phyloP scores from a whole-genome alignment of 495 filamentous ascomycete genomes.

The Podospora bellae-mahoneyi region DNA sequence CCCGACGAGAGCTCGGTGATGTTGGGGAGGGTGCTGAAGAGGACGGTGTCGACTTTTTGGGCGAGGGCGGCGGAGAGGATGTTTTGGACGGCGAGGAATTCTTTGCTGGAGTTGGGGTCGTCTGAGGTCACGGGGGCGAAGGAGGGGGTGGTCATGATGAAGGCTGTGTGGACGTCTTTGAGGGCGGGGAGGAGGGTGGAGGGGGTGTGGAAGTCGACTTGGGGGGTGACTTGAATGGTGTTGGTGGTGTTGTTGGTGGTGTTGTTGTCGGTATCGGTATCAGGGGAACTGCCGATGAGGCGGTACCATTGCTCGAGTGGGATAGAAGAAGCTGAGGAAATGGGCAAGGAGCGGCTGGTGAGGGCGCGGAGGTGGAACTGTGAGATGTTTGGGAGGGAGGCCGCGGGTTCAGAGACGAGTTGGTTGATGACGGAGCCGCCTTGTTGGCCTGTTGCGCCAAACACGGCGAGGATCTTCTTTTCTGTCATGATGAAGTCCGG shows the following conservation, averaged over 20 bases:
- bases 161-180: slow-evolving; percentile 46
- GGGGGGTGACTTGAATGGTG: slow-evolving; percentile 39
- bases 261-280: not conserved
- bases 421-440: slow-evolving; percentile 55
- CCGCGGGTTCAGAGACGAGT: slow-evolving; percentile 48
- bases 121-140: not conserved
- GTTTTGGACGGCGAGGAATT: slow-evolving; percentile 42
- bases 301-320: not conserved
- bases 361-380: slow-evolving; percentile 55
- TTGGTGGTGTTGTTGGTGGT: not conserved
- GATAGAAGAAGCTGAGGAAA: slow-evolving; percentile 21
- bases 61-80: slow-evolving; percentile 47
- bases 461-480: slow-evolving; percentile 46
- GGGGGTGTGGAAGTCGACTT: slow-evolving; percentile 32
- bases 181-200: slow-evolving; percentile 45
- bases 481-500: not conserved
- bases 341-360: slow-evolving; percentile 43
- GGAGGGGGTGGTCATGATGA: slow-evolving; percentile 42
- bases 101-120: slow-evolving; percentile 27
- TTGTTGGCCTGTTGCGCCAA: slow-evolving; percentile 62
- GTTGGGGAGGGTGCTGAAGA: slow-evolving; percentile 48
- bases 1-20: slow-evolving; percentile 36
- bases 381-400: slow-evolving; percentile 46
- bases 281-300: not conserved
- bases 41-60: slow-evolving; percentile 45